Conservation (phyloP, 169 alveolate genomes). For the Theileria orientalis region DNA sequence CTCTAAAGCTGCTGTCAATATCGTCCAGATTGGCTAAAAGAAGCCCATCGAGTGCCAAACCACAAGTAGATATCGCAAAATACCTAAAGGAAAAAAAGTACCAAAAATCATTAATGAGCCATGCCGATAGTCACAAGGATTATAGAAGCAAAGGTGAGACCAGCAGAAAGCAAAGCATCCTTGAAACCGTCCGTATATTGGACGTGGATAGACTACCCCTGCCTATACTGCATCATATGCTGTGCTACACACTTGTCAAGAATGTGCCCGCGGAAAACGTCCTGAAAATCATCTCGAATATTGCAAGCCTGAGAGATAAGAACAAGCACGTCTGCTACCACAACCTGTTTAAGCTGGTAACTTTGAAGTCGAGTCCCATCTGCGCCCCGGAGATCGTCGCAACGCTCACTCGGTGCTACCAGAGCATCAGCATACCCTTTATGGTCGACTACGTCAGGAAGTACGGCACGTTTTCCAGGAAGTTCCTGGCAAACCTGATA, state of each 20-base stretch:
- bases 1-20: conserved; percentile 39
- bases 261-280: conserved; percentile 76
- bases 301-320: conserved; percentile 73
- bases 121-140: conserved; percentile 7
- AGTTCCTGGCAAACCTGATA: conserved; percentile 70
- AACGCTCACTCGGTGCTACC: conserved; percentile 72
- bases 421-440: conserved; percentile 76
- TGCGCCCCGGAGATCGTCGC: conserved; percentile 75
- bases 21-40: conserved; percentile 33
- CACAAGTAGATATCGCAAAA: conserved; percentile 17
- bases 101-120: conserved; percentile 8
- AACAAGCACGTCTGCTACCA: conserved; percentile 70
- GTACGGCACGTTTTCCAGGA: conserved; percentile 75
- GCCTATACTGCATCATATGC: conserved; percentile 67
- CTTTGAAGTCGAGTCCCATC: conserved; percentile 47
- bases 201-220: conserved; percentile 72
- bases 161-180: conserved; percentile 30
- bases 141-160: conserved; percentile 24
- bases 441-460: conserved; percentile 78
- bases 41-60: conserved; percentile 45
- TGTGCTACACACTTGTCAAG: conserved; percentile 73
- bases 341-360: conserved; percentile 65
- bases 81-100: conserved; percentile 18
- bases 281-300: conserved; percentile 66
- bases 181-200: conserved; percentile 63